Conservation (phyloP, 1,139 yeast species). For the Geotrichum carabidarum region DNA sequence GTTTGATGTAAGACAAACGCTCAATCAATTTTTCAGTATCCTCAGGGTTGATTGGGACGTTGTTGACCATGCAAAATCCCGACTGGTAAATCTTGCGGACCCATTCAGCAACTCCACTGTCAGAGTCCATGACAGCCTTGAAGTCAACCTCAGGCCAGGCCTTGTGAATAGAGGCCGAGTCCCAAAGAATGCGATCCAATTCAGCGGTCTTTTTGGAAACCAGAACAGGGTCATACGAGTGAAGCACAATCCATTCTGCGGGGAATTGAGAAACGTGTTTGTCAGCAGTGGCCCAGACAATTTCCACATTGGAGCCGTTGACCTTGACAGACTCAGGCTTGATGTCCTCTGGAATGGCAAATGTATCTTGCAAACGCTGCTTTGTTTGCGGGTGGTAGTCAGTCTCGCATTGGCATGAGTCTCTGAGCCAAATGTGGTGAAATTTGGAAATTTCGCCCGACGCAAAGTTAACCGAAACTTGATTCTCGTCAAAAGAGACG, state of each 20-base stretch:
- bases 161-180: constrained; percentile 43
- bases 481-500: constrained; percentile 26
- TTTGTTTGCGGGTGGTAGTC: constrained; percentile 59
- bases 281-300: constrained; percentile 47
- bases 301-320: constrained; percentile 27
- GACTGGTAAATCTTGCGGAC: constrained; percentile 52
- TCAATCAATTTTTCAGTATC: constrained; percentile 59
- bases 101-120: constrained; percentile 53
- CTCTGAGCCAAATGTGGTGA: constrained; percentile 65
- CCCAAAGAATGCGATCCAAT: constrained; percentile 43
- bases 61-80: constrained; percentile 62
- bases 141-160: constrained; percentile 53
- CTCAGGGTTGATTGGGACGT: constrained; percentile 59
- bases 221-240: constrained; percentile 55
- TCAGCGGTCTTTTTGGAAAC: constrained; percentile 34
- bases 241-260: constrained; percentile 51
- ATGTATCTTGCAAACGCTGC: constrained; percentile 60
- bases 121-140: constrained; percentile 45
- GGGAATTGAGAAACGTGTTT: constrained; percentile 48
- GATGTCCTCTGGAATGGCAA: constrained; percentile 48
- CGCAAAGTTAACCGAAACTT: constrained; percentile 34
- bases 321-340: constrained; percentile 34
- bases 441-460: constrained; percentile 34
- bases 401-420: constrained; percentile 59
- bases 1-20: constrained; percentile 57